Evolutionary conservation across 2,329 filamentous ascomycete species (phyloP).

Genomic region (Daldinia sp.): DNA sequence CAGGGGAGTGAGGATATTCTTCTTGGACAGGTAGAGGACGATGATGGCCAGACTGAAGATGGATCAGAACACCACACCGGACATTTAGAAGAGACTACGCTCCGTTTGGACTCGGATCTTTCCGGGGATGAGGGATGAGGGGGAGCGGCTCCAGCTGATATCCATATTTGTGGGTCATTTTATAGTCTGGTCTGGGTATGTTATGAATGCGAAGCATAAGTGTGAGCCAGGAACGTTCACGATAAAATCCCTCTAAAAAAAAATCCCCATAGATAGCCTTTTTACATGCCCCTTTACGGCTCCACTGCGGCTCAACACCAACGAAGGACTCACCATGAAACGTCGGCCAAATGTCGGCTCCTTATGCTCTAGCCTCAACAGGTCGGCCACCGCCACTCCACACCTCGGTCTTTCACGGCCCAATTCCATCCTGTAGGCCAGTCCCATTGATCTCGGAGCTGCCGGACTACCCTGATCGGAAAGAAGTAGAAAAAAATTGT

Average conservation of each 20-base stretch:
- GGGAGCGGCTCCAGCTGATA: conserved; percentile 31
- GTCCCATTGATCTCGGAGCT: conserved; percentile 28
- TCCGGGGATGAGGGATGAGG: conserved; percentile 26
- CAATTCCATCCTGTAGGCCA: conserved; percentile 39
- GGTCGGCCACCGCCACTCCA: conserved; percentile 44
- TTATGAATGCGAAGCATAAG: conserved; percentile 27
- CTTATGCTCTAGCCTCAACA: conserved; percentile 39
- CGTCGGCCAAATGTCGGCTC: conserved; percentile 48
- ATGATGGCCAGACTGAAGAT: conserved; percentile 55
- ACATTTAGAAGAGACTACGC: conserved; percentile 25
- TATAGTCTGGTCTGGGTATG: conserved; percentile 22
- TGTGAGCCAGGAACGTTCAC: conserved; percentile 16
- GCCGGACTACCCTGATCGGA: conserved; percentile 26
- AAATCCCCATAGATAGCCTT: background rate
- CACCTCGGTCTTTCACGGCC: conserved; percentile 46
- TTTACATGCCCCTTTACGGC: conserved; percentile 18
- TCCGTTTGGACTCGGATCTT: conserved; percentile 33
- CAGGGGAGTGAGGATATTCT: conserved; percentile 75
- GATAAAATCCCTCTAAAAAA: conserved; percentile 32
- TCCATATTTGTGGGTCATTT: conserved; percentile 26
- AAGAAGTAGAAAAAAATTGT: conserved; percentile 23
- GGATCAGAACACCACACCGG: conserved; percentile 37
- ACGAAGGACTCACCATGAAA: conserved; percentile 34
- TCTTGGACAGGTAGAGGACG: conserved; percentile 60
- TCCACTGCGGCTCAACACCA: conserved; percentile 36